Conservation (phyloP, 1,284 basidiomycete genomes). For the Moesziomyces aphidis region DNA sequence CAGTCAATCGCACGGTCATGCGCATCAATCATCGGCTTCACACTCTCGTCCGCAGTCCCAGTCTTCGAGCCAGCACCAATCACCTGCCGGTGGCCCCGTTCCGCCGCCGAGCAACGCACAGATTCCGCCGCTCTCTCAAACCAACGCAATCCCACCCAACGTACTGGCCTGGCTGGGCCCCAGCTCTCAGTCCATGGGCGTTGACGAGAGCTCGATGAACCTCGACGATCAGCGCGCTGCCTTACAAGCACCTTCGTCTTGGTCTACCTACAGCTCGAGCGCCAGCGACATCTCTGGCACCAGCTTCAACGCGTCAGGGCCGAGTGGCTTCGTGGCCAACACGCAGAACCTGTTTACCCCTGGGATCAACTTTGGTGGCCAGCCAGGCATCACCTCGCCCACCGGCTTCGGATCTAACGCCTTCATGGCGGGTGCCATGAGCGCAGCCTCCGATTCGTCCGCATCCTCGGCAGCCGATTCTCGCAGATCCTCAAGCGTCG, state of each 20-base stretch:
- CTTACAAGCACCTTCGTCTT: slow-evolving; percentile 13
- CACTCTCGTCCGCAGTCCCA: slow-evolving; percentile 40
- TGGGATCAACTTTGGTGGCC: slow-evolving; percentile 17
- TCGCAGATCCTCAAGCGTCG: slow-evolving; percentile 24
- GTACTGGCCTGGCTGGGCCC: slow-evolving; percentile 43
- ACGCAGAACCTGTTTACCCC: slow-evolving; percentile 11
- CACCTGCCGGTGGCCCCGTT: slow-evolving; percentile 29
- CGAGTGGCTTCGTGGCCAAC: slow-evolving; percentile 8
- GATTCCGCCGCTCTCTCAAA: slow-evolving; percentile 25
- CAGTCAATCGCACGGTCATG: slow-evolving; percentile 22
- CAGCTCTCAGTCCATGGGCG: slow-evolving; percentile 12
- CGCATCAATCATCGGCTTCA: slow-evolving; percentile 8
- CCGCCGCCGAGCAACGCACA: slow-evolving; percentile 23
- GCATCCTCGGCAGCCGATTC: slow-evolving; percentile 26
- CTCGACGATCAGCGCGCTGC: slow-evolving; percentile 22
- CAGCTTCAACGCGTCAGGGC: slow-evolving; percentile 9
- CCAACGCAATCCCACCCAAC: slow-evolving; percentile 16
- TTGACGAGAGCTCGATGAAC: slow-evolving; percentile 27
- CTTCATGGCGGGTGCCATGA: slow-evolving; percentile 16
- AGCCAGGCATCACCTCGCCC: slow-evolving; percentile 19
- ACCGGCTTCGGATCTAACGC: slow-evolving; percentile 7
- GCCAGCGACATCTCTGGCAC: slow-evolving; percentile 30
- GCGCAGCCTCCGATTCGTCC: slow-evolving; percentile 29
- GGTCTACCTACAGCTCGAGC: slow-evolving; percentile 41
- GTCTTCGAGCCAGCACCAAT: slow-evolving; percentile 38